Evolutionary conservation across 495 filamentous ascomycete genomes (phyloP), one percentile per base, ranked within the genome.

Genomic region (Neurospora pannonica): DNA sequence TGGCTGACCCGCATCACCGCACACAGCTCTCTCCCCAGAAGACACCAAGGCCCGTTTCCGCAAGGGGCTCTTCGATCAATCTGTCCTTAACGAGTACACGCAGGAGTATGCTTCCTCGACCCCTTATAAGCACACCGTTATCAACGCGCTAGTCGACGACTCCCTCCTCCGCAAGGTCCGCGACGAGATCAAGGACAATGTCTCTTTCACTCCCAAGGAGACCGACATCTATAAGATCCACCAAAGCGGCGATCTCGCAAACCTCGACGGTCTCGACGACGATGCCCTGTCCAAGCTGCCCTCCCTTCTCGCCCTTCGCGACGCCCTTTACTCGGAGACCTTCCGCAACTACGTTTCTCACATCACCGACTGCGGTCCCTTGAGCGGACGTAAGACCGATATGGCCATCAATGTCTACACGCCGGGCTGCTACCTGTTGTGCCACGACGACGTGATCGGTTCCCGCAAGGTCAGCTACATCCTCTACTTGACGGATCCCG

Each of bases 171-270:
- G 93, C 78, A 85, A 89, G 71, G 97, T 99, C 76, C 94, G 95
- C 79, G 83, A 87, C 75, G 96, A 99, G 85, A 94, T 98, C 80
- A 90, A 92, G 82, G 86, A 89, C 70, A 93, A 96, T 78, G 90
- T 99, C 74, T 90, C 91, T 79, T 99, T 99, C 84, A 97, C 96
- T 70, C 95, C 94, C 76, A 99, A 99, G 84, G 96, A 99, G 81
- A 99, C 96, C 74, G 97, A 99, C 83, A 98, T 99, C 83, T 99
- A 99, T 87, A 97, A 96, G 83, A 98, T 98, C 81, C 95, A 98
- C 87, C 96, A 98, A 84, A 98, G 95, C 38, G 96, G 96, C 72
- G 96, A 99, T 80, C 87, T 99, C 21, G 97, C 96, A 10, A 99
- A 99, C 81, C 90, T 99, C 60, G 94, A 97, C 83, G 96, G 96